These are phyloP conservation scores for Aspergillus fumigatiaffinis DNA, from an alignment of 2,329 filamentous ascomycete genomes.

Conservation along the genomic window DNA sequence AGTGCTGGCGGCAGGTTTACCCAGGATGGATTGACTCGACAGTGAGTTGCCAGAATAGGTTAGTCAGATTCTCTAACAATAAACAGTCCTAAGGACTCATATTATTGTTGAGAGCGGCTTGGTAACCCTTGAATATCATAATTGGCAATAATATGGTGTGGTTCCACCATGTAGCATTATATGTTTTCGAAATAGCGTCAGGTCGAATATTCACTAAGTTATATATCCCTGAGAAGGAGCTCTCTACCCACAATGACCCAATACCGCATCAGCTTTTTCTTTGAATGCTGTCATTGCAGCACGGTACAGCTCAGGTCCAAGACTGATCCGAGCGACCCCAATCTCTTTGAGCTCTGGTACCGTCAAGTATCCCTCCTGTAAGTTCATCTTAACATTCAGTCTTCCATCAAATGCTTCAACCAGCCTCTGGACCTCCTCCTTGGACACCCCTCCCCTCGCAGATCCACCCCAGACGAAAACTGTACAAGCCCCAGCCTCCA, in stretches of 20 bases:
- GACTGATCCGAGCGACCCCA: slow-evolving; percentile 54
- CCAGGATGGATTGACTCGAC: not conserved
- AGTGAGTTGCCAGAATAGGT: not conserved
- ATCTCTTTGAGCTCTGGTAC: slow-evolving; percentile 45
- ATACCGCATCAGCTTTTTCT: slow-evolving; percentile 27
- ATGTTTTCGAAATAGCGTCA: not conserved
- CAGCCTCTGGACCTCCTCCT: slow-evolving; percentile 46
- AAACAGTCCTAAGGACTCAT: not conserved
- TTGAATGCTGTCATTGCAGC: slow-evolving; percentile 36
- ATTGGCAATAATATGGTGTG: not conserved
- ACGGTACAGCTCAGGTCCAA: slow-evolving; percentile 48
- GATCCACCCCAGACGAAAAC: slow-evolving; percentile 59
- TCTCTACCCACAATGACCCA: slow-evolving; percentile 2
- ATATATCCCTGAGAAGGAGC: not conserved
- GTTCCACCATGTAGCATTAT: no score
- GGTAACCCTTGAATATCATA: not conserved
- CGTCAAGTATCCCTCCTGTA: slow-evolving; percentile 37
- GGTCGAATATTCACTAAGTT: not conserved
- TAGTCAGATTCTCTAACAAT: not conserved
- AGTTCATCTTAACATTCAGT: slow-evolving; percentile 47
- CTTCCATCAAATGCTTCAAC: slow-evolving; percentile 48
- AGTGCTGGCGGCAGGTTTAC: not conserved
- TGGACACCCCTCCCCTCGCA: slow-evolving; percentile 40
- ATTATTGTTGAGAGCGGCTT: no score
- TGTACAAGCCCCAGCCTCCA: slow-evolving; percentile 56